phyloP scores from a whole-genome alignment of 768 basidiomycete species.

The Boletus reticulatus region DNA sequence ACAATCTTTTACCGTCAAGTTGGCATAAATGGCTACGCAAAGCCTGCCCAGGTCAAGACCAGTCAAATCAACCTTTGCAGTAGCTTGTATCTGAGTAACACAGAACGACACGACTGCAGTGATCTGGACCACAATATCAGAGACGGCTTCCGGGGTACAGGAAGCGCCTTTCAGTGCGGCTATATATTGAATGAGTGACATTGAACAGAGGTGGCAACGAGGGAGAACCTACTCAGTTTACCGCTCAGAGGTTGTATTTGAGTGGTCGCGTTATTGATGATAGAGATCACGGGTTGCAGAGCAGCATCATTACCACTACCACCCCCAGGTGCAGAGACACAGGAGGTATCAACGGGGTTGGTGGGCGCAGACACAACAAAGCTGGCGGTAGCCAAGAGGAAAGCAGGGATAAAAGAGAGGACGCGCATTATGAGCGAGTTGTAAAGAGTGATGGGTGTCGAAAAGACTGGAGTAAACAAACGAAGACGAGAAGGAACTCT shows the following conservation, averaged over 20 bases:
- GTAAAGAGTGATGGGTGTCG: constrained; percentile 10
- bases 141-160: constrained; percentile 9
- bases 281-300: constrained; percentile 10
- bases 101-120: constrained; percentile 7
- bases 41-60: constrained; percentile 9
- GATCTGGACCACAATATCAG: constrained; percentile 9
- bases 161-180: background rate
- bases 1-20: constrained; percentile 1
- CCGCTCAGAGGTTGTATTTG: constrained; percentile 2
- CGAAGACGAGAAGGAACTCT: background rate
- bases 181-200: background rate
- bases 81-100: constrained; percentile 7
- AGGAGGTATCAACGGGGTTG: background rate
- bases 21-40: background rate
- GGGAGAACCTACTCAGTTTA: constrained; percentile 3
- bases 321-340: background rate
- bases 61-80: constrained; percentile 1
- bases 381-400: constrained; percentile 6
- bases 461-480: constrained; percentile 3
- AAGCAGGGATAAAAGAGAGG: constrained; percentile 16
- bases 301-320: constrained; percentile 6
- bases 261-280: constrained; percentile 10
- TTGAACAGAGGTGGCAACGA: background rate
- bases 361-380: constrained; percentile 6
- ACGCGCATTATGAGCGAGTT: constrained; percentile 13